Evolutionary conservation across 768 basidiomycete species (phyloP).

Genomic region (Russula vinacea): DNA sequence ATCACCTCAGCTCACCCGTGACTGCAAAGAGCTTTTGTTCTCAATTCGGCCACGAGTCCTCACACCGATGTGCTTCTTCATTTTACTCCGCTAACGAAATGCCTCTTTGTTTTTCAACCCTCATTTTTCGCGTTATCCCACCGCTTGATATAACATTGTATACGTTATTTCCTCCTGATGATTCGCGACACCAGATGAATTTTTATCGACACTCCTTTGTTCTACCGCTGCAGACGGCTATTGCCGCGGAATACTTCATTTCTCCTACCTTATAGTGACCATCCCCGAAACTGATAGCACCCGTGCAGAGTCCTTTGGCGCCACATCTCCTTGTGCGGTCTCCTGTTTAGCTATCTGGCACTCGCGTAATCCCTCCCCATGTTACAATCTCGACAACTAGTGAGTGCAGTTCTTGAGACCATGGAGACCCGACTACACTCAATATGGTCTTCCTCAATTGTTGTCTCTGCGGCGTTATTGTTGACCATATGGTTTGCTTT

Average conservation of each 20-base stretch:
- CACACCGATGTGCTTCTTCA: neutral
- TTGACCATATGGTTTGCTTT: neutral
- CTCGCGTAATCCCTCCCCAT: neutral
- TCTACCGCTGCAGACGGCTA: too few relatives aligned
- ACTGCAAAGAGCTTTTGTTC: slow-evolving; percentile 3
- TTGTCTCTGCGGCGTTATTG: neutral
- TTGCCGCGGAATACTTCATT: neutral
- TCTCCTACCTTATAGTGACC: neutral
- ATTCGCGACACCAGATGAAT: too few relatives aligned
- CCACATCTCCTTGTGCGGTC: neutral
- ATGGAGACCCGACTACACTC: neutral
- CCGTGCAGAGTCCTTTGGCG: neutral
- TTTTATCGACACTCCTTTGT: neutral
- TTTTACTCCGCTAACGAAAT: neutral
- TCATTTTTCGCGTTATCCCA: neutral
- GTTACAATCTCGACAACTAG: neutral
- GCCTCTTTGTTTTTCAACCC: neutral
- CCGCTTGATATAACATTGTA: neutral
- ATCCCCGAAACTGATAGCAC: neutral
- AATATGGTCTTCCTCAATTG: neutral
- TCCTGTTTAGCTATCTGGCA: neutral
- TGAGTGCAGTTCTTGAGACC: neutral
- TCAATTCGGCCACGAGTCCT: neutral
- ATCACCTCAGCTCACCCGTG: neutral
- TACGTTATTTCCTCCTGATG: too few relatives aligned